phyloP scores from a whole-genome alignment of 2,329 filamentous ascomycete species.

The Leptographium radiaticola region DNA sequence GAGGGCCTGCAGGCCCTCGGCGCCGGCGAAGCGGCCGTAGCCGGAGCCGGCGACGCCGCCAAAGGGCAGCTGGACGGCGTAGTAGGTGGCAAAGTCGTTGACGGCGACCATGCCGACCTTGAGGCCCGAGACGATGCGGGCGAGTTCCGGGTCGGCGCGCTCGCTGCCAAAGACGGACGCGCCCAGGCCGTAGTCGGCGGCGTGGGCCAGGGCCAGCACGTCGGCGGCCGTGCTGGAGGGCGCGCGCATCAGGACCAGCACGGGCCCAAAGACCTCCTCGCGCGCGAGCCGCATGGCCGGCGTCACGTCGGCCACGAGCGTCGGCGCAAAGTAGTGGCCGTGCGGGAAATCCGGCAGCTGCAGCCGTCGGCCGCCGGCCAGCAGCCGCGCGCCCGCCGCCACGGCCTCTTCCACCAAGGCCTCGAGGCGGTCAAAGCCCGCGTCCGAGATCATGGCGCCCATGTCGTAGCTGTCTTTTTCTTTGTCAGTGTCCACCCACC shows the following conservation, averaged over 20 bases:
- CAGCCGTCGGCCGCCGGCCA: slow-evolving; percentile 65
- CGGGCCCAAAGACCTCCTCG: slow-evolving; percentile 83
- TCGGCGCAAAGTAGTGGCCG: slow-evolving; percentile 88
- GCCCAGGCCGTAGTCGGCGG: slow-evolving; percentile 73
- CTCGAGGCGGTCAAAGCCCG: slow-evolving; percentile 65
- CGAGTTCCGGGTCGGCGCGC: slow-evolving; percentile 39
- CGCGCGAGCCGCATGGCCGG: slow-evolving; percentile 75
- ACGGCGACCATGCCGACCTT: slow-evolving; percentile 83
- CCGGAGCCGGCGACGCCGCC: slow-evolving; percentile 81
- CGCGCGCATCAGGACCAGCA: slow-evolving; percentile 76
- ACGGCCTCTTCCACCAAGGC: slow-evolving; percentile 66
- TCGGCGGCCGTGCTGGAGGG: slow-evolving; percentile 42
- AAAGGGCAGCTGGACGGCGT: slow-evolving; percentile 89
- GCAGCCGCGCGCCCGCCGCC: slow-evolving; percentile 60
- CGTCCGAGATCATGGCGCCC: slow-evolving; percentile 77
- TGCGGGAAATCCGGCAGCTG: slow-evolving; percentile 58
- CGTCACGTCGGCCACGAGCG: slow-evolving; percentile 81
- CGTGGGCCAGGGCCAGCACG: slow-evolving; percentile 70
- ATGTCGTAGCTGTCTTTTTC: slow-evolving; percentile 46
- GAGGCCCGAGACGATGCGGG: slow-evolving; percentile 52
- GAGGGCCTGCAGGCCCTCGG: slow-evolving; percentile 71
- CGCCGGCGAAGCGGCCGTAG: slow-evolving; percentile 85
- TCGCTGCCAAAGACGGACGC: slow-evolving; percentile 74
- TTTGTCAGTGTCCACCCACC: slow-evolving; percentile 20
- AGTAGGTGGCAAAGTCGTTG: slow-evolving; percentile 91